Base-by-base conservation (phyloP, 345 rosid species). In the Punica granatum region DNA sequence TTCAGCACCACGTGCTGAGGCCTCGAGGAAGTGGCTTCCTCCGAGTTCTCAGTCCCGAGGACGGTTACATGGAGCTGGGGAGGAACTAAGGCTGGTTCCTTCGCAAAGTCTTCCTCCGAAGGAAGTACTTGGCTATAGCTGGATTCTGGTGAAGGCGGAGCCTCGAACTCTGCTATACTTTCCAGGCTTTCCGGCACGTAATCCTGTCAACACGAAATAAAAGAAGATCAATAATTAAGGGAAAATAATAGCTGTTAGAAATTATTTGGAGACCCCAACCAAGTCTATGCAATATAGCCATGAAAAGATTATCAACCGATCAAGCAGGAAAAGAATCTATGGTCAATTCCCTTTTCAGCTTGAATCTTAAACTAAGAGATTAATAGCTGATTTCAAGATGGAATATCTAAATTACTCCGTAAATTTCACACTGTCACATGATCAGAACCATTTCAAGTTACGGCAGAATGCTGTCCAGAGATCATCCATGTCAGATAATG, bases 1-100 rank as follows among this genome's bases (percentile, higher is more conserved):
- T 94, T 88, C 36, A 94, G 97, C 68, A 89, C 80, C 21, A 89
- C 96, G 46, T 91, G 99, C 48, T 82, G 91, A 23, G 97, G 96
- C 80, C 81, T 87, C 9, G 85, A 68, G 31, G 85, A 77, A 49
- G 87, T 73, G 49, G 83, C 72, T 72, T 74, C 86, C 33, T 75
- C 86, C 58, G 81, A 56, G 33, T 71, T 79, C n/a, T 77, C 84
- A 36, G 77, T 32, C 34, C 73, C 96, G 3, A 93, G 82, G 8
- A 91, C 85, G 10, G 90, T 84, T 69, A 84, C 76, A 60, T 77
- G 88, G 54, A 93, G 83, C 76, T 93, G 97, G 13, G 90, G 74
- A 51, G 99, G 99, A 66, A 85, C 87, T 3, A 66, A 61, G 0
- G 67, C 66, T 2, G 99, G 97, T 70, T 89, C 99, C 82, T 94